Percentiles rank a stretch among this genome's conserved stretches.
These are phyloP conservation scores for Ganoderma meredithae DNA, from an alignment of 1,284 basidiomycete species.

Conservation along the genomic window DNA sequence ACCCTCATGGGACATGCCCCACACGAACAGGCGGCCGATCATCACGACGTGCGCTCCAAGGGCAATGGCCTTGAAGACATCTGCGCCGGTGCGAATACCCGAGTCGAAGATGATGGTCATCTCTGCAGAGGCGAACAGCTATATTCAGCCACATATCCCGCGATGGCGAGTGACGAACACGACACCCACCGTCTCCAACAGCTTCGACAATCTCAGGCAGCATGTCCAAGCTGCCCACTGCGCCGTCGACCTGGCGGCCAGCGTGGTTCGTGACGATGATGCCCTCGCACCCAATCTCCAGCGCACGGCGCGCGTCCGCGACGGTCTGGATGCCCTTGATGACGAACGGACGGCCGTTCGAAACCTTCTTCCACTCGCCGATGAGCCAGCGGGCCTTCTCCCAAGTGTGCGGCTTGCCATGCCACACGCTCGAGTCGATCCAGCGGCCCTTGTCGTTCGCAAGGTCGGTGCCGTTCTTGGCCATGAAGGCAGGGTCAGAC, in stretches of 20 bases:
- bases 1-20: constrained; percentile 59
- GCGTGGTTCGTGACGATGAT: constrained; percentile 70
- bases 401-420: constrained; percentile 66
- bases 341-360: constrained; percentile 60
- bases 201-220: constrained; percentile 61
- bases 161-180: no score
- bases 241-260: constrained; percentile 67
- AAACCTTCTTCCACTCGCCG: constrained; percentile 51
- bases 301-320: constrained; percentile 56
- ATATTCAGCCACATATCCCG: not conserved
- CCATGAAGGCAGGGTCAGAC: constrained; percentile 63
- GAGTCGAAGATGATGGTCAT: constrained; percentile 70
- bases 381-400: constrained; percentile 60
- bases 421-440: constrained; percentile 63
- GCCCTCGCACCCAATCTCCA: constrained; percentile 61
- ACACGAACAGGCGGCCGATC: constrained; percentile 56
- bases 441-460: constrained; percentile 56
- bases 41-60: constrained; percentile 55
- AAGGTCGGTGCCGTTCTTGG: constrained; percentile 54
- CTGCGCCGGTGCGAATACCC: constrained; percentile 61
- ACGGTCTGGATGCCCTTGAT: constrained; percentile 64
- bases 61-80: constrained; percentile 65
- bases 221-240: constrained; percentile 59
- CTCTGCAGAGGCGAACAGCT: constrained; percentile 41
- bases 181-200: constrained; percentile 53